Percentiles rank a stretch among this genome's conserved stretches.
phyloP scores from a whole-genome alignment of 495 filamentous ascomycete species.

The Neurospora terricola region DNA sequence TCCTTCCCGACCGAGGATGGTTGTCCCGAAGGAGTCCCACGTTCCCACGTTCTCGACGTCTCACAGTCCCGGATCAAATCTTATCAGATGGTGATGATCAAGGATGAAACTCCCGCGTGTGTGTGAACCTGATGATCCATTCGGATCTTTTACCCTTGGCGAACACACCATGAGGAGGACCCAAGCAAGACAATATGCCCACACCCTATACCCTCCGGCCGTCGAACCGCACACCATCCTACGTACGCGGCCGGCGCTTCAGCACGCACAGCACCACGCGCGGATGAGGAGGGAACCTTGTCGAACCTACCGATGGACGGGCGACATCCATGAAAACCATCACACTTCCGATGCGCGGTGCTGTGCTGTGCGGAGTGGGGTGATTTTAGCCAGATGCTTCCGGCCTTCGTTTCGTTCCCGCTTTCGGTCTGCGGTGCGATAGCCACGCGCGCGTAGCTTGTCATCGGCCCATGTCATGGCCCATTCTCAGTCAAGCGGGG shows the following conservation, averaged over 20 bases:
- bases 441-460: neutral
- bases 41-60: neutral
- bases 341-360: neutral
- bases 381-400: neutral
- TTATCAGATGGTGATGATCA: neutral
- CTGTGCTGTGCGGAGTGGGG: neutral
- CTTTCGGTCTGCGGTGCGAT: neutral
- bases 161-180: neutral
- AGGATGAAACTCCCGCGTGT: neutral
- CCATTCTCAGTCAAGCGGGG: neutral
- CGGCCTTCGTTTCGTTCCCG: neutral
- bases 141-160: neutral
- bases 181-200: neutral
- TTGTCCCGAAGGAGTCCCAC: neutral
- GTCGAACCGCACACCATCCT: neutral
- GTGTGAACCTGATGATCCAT: neutral
- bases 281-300: neutral
- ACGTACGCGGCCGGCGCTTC: neutral
- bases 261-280: neutral
- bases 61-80: neutral
- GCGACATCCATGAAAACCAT: neutral
- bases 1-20: neutral
- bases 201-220: neutral
- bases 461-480: neutral
- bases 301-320: neutral